Evolutionary conservation across 106 monocot genomes (phyloP).

Genomic region (Allium fistulosum): DNA sequence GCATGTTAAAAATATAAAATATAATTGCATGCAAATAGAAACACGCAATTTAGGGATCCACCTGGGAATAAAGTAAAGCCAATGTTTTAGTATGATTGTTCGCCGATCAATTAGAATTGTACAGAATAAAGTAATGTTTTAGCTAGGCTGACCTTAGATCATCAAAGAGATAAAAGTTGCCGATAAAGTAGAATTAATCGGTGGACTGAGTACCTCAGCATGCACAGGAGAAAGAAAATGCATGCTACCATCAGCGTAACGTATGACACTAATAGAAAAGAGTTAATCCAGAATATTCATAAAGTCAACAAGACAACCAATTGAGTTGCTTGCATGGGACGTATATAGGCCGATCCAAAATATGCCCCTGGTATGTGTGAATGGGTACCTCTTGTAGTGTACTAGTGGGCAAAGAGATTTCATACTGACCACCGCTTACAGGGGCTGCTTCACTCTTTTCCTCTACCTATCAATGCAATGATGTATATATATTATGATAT

Average conservation of each 20-base stretch:
- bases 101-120: neutral
- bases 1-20: too few relatives aligned
- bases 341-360: too few relatives aligned
- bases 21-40: too few relatives aligned
- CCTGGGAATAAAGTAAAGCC: neutral
- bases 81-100: neutral
- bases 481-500: too few relatives aligned
- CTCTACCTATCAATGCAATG: too few relatives aligned
- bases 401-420: too few relatives aligned
- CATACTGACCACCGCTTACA: too few relatives aligned
- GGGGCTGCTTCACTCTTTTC: too few relatives aligned
- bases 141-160: neutral
- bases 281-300: neutral
- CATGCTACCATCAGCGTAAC: too few relatives aligned
- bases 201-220: slow-evolving; percentile 2
- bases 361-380: too few relatives aligned
- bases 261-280: too few relatives aligned
- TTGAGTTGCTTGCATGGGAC: neutral
- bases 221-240: neutral
- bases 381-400: too few relatives aligned
- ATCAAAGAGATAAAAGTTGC: neutral
- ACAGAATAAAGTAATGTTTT: neutral
- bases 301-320: neutral
- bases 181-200: neutral
- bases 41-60: neutral